Base-by-base conservation (phyloP, 768 basidiomycete species). In the Termitomyces sp. region DNA sequence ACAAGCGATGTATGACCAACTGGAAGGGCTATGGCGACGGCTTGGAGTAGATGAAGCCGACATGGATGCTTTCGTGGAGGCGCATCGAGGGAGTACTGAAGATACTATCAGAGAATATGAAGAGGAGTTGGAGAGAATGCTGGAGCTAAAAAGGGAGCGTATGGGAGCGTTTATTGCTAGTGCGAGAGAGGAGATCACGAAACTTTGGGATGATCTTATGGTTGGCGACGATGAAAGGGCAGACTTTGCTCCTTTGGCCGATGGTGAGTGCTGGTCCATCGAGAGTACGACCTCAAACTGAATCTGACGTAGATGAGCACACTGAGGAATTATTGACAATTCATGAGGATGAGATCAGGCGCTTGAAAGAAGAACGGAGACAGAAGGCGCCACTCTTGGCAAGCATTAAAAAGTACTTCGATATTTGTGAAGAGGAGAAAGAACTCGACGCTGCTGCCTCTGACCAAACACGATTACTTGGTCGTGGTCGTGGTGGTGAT, bases 51-150 rank as follows among this genome's bases (percentile, higher is more conserved):
- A 79, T 0, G 90, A 94, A 47, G 72, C 70, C 0, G 88, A 87
- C 44, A 93, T 94, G 83, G 93, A 98, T 63, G 83, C 79, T n/a
- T 99, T 99, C 65, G 89, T 98, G 0, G 93, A 98, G 57, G 78
- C 77, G 16, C 79, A 96, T 67, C 77, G 90, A 28, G 96, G 96
- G 3, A 88, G 85, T 63, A 91, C 89, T 2, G 84, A 88, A 32
- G 83, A 81, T 19, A 85, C 83, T 1, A 80, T 98, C 25, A 76
- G 73, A 60, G 87, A 89, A 65, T 99, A 99, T 63, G 89, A 95
- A 63, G 83, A 83, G 51, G 97, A 99, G 70, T 74, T 96, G 44
- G 90, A 90, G 59, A 79, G 95, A 53, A 95, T 98, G 88, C 73
- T 94, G 21, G 86, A 91, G 63, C 71, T 98, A 50, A 94, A 94